Conservation (phyloP, 1,284 basidiomycete genomes). For the Bondarzewia mesenterica region DNA sequence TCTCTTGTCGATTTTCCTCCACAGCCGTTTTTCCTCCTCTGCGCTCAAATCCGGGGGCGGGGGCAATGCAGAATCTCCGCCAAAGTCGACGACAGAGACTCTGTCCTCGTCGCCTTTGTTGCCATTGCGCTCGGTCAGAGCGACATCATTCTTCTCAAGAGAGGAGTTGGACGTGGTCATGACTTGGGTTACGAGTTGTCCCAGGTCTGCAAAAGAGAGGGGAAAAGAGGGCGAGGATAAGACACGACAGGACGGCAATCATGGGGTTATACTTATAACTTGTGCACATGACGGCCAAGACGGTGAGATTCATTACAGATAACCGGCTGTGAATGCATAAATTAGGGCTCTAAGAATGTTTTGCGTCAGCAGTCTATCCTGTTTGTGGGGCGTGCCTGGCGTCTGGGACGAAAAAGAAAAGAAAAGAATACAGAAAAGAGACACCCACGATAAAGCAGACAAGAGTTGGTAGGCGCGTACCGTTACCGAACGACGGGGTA, state of each 20-base stretch:
- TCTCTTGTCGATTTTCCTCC: conserved; percentile 55
- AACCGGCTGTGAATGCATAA: neutral
- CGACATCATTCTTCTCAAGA: neutral
- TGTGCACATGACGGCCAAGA: neutral
- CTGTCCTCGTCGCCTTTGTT: neutral
- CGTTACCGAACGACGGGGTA: too few species aligned
- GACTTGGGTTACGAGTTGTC: neutral
- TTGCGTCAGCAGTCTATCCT: neutral
- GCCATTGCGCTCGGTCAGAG: neutral
- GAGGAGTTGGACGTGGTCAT: neutral
- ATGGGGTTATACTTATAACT: neutral
- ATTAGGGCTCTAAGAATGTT: too few species aligned
- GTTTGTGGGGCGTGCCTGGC: neutral
- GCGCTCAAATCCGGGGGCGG: conserved; percentile 38
- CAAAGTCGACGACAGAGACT: conserved; percentile 9
- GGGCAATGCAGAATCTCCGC: conserved; percentile 25
- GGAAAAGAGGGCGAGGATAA: neutral
- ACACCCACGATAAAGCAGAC: neutral
- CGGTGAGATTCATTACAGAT: neutral
- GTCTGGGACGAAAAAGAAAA: neutral
- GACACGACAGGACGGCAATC: neutral
- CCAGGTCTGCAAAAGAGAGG: too few species aligned
- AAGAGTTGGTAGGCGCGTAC: too few species aligned
- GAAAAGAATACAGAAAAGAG: neutral
- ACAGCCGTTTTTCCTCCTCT: conserved; percentile 49